Percentiles rank a stretch among this genome's conserved stretches.
Evolutionary conservation across 768 basidiomycete species (phyloP).

Genomic region (Clitopilus passeckerianus): DNA sequence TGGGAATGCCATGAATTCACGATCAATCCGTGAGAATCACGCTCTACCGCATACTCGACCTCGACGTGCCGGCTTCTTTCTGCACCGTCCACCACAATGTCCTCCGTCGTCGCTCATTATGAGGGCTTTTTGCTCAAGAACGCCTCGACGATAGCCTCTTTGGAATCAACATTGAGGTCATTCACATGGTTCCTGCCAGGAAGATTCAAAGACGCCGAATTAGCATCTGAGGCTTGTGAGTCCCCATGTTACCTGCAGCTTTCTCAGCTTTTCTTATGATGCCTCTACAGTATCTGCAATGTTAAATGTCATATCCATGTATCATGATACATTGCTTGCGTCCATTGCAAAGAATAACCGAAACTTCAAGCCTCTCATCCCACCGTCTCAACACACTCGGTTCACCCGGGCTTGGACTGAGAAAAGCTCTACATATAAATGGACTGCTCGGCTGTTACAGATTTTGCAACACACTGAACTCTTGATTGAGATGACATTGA

Average conservation of each 20-base stretch:
- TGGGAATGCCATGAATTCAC: not conserved
- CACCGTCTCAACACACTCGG: constrained; percentile 74
- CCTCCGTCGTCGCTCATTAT: constrained; percentile 64
- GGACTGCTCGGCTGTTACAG: constrained; percentile 71
- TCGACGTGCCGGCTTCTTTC: not conserved
- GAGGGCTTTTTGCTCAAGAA: constrained; percentile 83
- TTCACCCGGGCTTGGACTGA: constrained; percentile 88
- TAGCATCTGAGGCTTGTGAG: constrained; percentile 92
- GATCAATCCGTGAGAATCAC: constrained; percentile 14
- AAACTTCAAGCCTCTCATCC: constrained; percentile 71
- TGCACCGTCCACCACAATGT: constrained; percentile 36
- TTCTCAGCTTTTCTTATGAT: constrained; percentile 6
- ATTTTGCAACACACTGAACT: constrained; percentile 79
- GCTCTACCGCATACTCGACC: constrained; percentile 4
- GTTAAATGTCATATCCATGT: constrained; percentile 85
- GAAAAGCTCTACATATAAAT: constrained; percentile 66
- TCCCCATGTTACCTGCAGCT: constrained; percentile 19
- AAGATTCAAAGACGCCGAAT: constrained; percentile 94
- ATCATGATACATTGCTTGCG: constrained; percentile 90
- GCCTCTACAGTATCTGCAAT: constrained; percentile 70
- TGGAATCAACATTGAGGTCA: constrained; percentile 86
- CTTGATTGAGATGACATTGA: constrained; percentile 84
- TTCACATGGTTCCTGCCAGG: constrained; percentile 96
- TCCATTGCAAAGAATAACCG: constrained; percentile 59
- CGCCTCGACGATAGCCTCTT: constrained; percentile 76